Base-by-base conservation (phyloP, 2,329 filamentous ascomycete genomes). In the Cadophora malorum region DNA sequence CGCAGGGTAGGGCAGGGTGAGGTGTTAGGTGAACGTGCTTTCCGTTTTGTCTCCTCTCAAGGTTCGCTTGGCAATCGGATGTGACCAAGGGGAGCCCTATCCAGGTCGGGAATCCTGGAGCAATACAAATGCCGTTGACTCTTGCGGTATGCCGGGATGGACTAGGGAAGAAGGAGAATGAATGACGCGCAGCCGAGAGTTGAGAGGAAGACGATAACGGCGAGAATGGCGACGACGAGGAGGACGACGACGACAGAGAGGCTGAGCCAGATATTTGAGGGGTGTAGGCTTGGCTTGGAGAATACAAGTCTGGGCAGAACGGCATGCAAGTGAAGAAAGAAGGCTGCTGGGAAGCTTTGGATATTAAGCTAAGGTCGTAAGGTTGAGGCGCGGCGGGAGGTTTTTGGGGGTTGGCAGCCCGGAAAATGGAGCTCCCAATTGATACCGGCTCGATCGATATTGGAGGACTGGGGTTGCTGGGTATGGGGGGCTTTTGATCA, bases 1-100 rank as follows among this genome's bases (percentile, higher is more conserved):
- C 63, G 55, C 58, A 50, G 63, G 65, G 53, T 68, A 69, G 70
- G 45, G n/a, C n/a, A 21, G n/a, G 45, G 45, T 53, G 55, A 10
- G 68, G 58, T 70, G 67, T 62, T 59, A 65, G 67, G 68, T 64
- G 64, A 66, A 53, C 63, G 62, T 65, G 56, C 52, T 58, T 69
- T 66, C 66, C 55, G 59, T 64, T 68, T 64, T 70, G 64, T 63
- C 38, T 58, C 45, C 38, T 41, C 41, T 45, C 41, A 62, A 45
- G 52, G 35, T 64, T 64, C 33, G 25, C 64, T 66, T 66, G 53
- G 61, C 64, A 59, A 49, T 66, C 49, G 45, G 64, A 53, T 23
- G 60, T 60, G 33, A n/a, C 59, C 64, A 63, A 64, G 52, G 47
- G 35, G 45, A 56, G 67, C 64, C 53, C 55, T 67, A 67, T 55